These are phyloP conservation scores for Aspergillus thermomutatus DNA, from an alignment of 2,329 filamentous ascomycete species.

Conservation along the genomic window DNA sequence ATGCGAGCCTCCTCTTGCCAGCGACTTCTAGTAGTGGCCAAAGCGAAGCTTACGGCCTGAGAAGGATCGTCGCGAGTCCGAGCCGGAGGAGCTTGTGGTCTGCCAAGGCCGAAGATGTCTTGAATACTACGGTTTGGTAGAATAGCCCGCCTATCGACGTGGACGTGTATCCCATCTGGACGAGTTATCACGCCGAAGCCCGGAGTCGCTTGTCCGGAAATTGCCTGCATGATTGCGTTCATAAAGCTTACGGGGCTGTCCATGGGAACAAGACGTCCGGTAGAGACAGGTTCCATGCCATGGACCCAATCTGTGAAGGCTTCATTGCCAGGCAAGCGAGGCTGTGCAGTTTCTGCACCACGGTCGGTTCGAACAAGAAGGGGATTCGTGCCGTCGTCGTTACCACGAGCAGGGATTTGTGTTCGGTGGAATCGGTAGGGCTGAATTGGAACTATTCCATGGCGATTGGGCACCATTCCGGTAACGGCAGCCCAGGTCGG, in stretches of 20 bases:
- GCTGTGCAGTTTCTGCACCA: conserved; percentile 31
- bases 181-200: conserved; percentile 42
- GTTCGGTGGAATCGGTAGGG: conserved; percentile 45
- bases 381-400: conserved; percentile 83
- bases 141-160: conserved; percentile 50
- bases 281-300: conserved; percentile 46
- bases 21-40: conserved; percentile 68
- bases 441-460: conserved; percentile 38
- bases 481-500: conserved; percentile 64
- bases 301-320: conserved; percentile 53
- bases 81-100: conserved; percentile 27
- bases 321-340: conserved; percentile 35
- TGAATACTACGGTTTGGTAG: conserved; percentile 53
- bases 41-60: conserved; percentile 72
- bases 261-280: conserved; percentile 43
- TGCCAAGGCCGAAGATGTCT: conserved; percentile 37
- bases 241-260: conserved; percentile 55
- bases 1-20: conserved; percentile 91
- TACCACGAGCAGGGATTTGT: conserved; percentile 50
- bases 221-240: conserved; percentile 56
- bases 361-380: conserved; percentile 65
- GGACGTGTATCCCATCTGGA: conserved; percentile 53
- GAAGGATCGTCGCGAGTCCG: conserved; percentile 49
- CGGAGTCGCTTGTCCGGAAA: conserved; percentile 43
- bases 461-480: conserved; percentile 54